Evolutionary conservation across 495 filamentous ascomycete genomes (phyloP), one percentile per base, ranked within the genome.

Genomic region (Penicillium odoratum): DNA sequence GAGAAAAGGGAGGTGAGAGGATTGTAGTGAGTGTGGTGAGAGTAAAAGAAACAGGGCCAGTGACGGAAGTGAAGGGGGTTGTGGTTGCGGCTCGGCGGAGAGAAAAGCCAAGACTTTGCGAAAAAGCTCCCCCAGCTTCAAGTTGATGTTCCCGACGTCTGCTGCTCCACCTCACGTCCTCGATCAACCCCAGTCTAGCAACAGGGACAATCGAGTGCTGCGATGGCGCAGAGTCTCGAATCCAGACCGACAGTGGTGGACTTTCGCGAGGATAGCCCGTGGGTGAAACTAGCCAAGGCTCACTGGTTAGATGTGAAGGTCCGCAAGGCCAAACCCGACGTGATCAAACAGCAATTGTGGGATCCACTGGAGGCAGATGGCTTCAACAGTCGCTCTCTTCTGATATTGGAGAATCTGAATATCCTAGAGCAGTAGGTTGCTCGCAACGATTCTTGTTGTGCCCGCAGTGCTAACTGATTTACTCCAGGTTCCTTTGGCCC

Each of bases 261-360:
- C 66, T 77, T 93, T 49, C 86, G 90, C 61, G 89, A 88, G 60
- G 89, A 93, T 67, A 88, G 82, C 69, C 81, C 85, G 64, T 96
- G 92, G 81, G 88, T 89, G 64, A 83, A 87, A 65, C 78, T 96
- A 57, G 95, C 94, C 53, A 83, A 86, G 61, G 84, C 88, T 64
- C 81, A 95, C 73, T 99, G 94, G 94, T 78, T 93, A 56, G 87
- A 86, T 70, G 72, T 73, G 9, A 88, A 88, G 68, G 74, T 85
- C 58, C 74, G 73, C 58, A 95, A 89, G 77, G 87, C 91, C 66
- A 94, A 90, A 78, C 85, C 87, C 38, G 89, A 95, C 57, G 84
- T 93, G 53, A 77, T 98, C 62, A 94, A 96, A 75, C 81, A 83
- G 60, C 89, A 93, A 61, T 87, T 99, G 43, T 99, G 94, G 91